Evolutionary conservation across 1,284 basidiomycete species (phyloP).

Genomic region (Pseudozyma hubeiensis): DNA sequence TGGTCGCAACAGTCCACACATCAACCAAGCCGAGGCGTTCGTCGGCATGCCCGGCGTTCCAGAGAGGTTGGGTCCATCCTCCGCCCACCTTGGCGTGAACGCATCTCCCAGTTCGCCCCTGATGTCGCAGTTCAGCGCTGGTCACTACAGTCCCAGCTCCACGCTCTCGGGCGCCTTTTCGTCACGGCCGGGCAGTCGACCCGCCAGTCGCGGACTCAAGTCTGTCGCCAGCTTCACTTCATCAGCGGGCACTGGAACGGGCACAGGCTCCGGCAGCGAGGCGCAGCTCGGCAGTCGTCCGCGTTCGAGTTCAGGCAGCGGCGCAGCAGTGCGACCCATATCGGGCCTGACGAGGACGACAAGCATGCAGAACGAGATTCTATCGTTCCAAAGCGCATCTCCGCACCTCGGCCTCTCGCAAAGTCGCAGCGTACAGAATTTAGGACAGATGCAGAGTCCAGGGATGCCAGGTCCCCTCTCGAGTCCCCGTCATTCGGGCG

Average conservation of each 20-base stretch:
- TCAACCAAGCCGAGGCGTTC: constrained; percentile 13
- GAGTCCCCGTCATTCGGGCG: constrained; percentile 29
- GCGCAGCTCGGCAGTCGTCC: constrained; percentile 15
- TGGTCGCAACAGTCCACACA: constrained; percentile 9
- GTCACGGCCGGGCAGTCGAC: constrained; percentile 48
- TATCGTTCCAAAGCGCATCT: constrained; percentile 15
- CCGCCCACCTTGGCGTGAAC: constrained; percentile 30
- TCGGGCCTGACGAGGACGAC: constrained; percentile 39
- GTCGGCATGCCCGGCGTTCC: constrained; percentile 27
- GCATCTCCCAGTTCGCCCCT: constrained; percentile 41
- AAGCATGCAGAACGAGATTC: constrained; percentile 47
- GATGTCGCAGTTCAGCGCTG: constrained; percentile 25
- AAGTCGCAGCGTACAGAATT: constrained; percentile 43
- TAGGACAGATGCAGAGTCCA: constrained; percentile 35
- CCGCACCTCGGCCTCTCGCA: constrained; percentile 33
- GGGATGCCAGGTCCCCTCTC: constrained; percentile 25
- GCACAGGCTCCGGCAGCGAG: constrained; percentile 25
- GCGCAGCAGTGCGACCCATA: constrained; percentile 21
- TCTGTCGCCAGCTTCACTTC: constrained; percentile 56
- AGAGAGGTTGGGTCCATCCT: constrained; percentile 20
- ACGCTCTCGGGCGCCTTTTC: constrained; percentile 53
- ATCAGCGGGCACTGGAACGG: constrained; percentile 37
- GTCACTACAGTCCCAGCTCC: constrained; percentile 47
- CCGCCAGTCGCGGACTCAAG: constrained; percentile 49
- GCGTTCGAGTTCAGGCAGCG: constrained; percentile 39